Conservation (phyloP, 2,329 filamentous ascomycete genomes). For the Botrytis fabae region DNA sequence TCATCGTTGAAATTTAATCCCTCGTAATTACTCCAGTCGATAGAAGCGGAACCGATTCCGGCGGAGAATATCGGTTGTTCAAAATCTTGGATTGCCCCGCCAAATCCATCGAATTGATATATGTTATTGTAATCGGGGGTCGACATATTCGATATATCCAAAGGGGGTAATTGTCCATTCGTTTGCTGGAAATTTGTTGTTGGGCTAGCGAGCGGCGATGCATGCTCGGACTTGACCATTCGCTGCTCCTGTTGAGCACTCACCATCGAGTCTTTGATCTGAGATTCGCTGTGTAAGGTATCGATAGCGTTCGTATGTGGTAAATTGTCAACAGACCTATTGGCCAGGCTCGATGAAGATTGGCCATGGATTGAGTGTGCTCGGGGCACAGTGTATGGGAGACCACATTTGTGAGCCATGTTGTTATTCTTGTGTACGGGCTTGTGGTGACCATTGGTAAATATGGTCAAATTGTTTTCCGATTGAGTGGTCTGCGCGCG, state of each 20-base stretch:
- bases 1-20: conserved; percentile 52
- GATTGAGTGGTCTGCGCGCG: conserved; percentile 64
- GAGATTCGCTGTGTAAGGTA: conserved; percentile 42
- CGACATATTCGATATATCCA: conserved; percentile 57
- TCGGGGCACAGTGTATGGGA: conserved; percentile 59
- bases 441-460: conserved; percentile 65
- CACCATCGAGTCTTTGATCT: conserved; percentile 43
- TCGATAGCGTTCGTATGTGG: conserved; percentile 46
- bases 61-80: conserved; percentile 62
- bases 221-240: conserved; percentile 60
- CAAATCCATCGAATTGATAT: conserved; percentile 54
- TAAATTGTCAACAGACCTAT: conserved; percentile 49
- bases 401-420: conserved; percentile 59
- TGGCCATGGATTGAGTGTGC: conserved; percentile 55
- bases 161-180: conserved; percentile 54
- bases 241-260: conserved; percentile 47
- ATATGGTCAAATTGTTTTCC: conserved; percentile 57
- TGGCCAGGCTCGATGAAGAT: conserved; percentile 52
- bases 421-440: conserved; percentile 61
- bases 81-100: conserved; percentile 46
- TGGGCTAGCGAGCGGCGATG: conserved; percentile 57
- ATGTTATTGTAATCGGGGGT: conserved; percentile 47
- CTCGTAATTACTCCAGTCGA: conserved; percentile 55
- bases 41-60: conserved; percentile 56
- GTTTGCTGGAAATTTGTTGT: conserved; percentile 50